These are phyloP conservation scores for Calonectria henricotiae DNA, from an alignment of 2,329 filamentous ascomycete genomes.

Conservation along the genomic window DNA sequence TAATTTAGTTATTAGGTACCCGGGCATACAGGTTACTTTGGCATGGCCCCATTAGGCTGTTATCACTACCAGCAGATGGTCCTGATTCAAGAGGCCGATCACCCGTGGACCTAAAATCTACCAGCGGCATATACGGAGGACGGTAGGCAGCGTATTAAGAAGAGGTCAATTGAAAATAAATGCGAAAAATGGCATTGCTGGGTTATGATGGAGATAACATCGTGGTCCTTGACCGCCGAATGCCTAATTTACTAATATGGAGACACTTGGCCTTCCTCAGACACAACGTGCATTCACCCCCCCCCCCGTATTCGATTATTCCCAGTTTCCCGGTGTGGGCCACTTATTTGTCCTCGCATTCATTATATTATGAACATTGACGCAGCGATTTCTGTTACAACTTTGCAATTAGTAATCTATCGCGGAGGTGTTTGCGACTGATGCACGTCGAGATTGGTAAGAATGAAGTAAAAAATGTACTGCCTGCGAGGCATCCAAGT, in stretches of 20 bases:
- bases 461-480: not conserved
- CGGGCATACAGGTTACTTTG: not conserved
- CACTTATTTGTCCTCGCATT: slow-evolving; percentile 6
- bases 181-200: not conserved
- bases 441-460: not conserved
- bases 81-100: slow-evolving; percentile 2
- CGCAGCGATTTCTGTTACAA: not conserved
- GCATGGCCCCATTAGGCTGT: not conserved
- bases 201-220: not conserved
- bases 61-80: not conserved
- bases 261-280: not conserved
- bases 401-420: too few species aligned
- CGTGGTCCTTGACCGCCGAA: not conserved
- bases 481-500: not conserved
- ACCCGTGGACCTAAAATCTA: slow-evolving; percentile 2
- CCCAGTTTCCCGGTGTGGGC: not conserved
- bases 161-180: too few species aligned
- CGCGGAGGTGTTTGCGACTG: not conserved
- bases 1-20: not conserved
- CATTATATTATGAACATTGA: not conserved
- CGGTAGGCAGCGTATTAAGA: not conserved
- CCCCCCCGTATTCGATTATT: slow-evolving; percentile 2
- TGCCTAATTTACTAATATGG: slow-evolving; percentile 26
- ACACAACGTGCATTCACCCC: not conserved
- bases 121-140: not conserved